Evolutionary conservation across 2,329 filamentous ascomycete species (phyloP).

Genomic region (Ramichloridium luteum): DNA sequence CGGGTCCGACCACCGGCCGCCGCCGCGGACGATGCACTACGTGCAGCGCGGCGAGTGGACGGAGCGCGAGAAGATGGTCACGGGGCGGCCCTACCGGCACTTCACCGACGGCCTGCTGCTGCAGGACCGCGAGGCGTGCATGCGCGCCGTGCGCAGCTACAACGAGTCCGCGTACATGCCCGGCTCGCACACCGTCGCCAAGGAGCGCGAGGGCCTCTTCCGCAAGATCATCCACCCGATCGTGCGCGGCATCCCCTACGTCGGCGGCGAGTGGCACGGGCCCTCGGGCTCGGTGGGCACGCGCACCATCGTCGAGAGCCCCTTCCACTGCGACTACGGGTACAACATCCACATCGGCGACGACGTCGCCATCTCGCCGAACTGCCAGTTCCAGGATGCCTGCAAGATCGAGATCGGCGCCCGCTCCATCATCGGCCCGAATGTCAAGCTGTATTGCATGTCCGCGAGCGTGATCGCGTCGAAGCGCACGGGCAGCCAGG

Average conservation of each 20-base stretch:
- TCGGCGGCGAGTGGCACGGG: slow-evolving; percentile 9
- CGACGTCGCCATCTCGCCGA: slow-evolving; percentile 69
- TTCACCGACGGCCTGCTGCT: slow-evolving; percentile 62
- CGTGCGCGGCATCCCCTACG: too few relatives aligned
- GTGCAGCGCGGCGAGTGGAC: slow-evolving; percentile 21
- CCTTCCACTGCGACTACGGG: slow-evolving; percentile 88
- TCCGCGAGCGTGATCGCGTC: slow-evolving; percentile 61
- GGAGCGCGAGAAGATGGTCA: slow-evolving; percentile 85
- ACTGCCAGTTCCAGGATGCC: slow-evolving; percentile 80
- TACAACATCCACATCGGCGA: slow-evolving; percentile 87
- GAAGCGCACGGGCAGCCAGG: slow-evolving; percentile 60
- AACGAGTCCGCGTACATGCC: slow-evolving; percentile 48
- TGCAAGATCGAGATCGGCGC: slow-evolving; percentile 71
- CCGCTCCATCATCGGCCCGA: slow-evolving; percentile 57
- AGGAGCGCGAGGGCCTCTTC: slow-evolving; percentile 59
- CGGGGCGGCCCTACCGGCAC: slow-evolving; percentile 64
- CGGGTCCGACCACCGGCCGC: slow-evolving; percentile 27
- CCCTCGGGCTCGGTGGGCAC: slow-evolving; percentile 53
- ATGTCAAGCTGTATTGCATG: slow-evolving; percentile 74
- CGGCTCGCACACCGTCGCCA: slow-evolving; percentile 43
- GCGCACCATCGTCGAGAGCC: slow-evolving; percentile 67
- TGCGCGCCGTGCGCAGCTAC: slow-evolving; percentile 68
- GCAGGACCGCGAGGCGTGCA: slow-evolving; percentile 75
- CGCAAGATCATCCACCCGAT: slow-evolving; percentile 56
- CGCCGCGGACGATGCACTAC: slow-evolving; percentile 11